Evolutionary conservation across 768 basidiomycete species (phyloP), one percentile per base, ranked within the genome.

Genomic region (Pleurotus tuoliensis): DNA sequence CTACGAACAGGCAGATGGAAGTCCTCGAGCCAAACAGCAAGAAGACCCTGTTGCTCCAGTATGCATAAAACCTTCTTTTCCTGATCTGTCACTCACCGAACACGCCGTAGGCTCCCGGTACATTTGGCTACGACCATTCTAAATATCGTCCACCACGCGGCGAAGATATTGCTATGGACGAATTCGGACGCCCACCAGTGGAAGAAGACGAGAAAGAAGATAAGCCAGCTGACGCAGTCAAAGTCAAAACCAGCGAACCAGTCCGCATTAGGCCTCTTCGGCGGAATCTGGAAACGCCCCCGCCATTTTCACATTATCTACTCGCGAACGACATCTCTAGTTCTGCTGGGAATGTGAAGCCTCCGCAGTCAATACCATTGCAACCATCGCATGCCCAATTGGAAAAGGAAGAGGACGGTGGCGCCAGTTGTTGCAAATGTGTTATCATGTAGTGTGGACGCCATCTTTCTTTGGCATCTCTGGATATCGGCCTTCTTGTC

Each of bases 381-480:
- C 71, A 40, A 67, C 71, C 24, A 44, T n/a, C 40, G 16, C 27
- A 61, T 67, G 41, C 64, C 66, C 67, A 63, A 45, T 64, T 64
- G 25, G 75, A 78, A 46, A 71, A 73, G 9, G 81, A 84, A 34
- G 82, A 86, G 5, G 79, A 78, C 12, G 67, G 64, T 1, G 75
- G 69, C 30, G 80, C 76, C 27, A 84, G 87, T 39, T 92, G 90
- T 66, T 92, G 90, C 77, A 88, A 86, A 72, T 92, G 90, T 72
- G 73, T 89, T 62, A 79, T 92, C 68, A 92, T 92, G 90, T 92
- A 82, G 46, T 13, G 24, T 30, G 51, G 39, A 15, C 70, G 27
- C 47, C 47, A 30, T 48, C 18, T 24, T 22, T 55, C 22, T 39
- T 37, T 55, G n/a, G 20, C 34, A 11, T 15, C 8, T 37, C 43